Conservation (phyloP, 164 flowering plant genomes). For the Santalum album region DNA sequence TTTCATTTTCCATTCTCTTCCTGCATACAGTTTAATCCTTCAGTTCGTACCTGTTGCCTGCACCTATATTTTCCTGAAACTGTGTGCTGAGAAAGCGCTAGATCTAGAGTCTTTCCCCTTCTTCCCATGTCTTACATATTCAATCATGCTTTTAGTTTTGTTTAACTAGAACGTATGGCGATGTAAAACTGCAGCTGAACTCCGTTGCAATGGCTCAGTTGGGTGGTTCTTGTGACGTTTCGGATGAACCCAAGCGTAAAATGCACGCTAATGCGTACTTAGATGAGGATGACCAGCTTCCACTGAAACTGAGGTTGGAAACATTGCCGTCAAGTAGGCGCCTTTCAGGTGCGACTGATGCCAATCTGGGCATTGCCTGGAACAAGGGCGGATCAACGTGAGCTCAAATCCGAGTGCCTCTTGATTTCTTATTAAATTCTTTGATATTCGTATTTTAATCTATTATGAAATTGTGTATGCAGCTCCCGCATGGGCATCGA, state of each 20-base stretch:
- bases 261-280: not conserved
- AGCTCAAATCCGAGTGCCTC: not conserved
- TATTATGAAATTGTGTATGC: not conserved
- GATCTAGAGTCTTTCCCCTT: no score
- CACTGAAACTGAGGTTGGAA: conserved; percentile 10
- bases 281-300: conserved; percentile 15
- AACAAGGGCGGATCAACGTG: not conserved
- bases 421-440: not conserved
- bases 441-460: not conserved
- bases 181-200: not conserved
- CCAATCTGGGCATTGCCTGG: not conserved
- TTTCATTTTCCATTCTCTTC: no score
- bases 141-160: no score
- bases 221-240: not conserved
- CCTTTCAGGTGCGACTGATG: not conserved
- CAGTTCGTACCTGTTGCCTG: no score
- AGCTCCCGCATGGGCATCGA: conserved; percentile 8
- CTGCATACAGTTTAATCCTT: no score
- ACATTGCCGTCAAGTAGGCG: not conserved
- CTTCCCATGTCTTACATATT: no score
- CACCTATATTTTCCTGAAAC: no score
- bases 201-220: conserved; percentile 7
- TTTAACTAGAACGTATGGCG: no score
- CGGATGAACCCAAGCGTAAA: conserved; percentile 1
- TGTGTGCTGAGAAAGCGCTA: no score